A percentile compares a stretch with the other conserved stretches of the same genome.
Evolutionary conservation across 768 basidiomycete species (phyloP).

Genomic region (Vararia minispora): DNA sequence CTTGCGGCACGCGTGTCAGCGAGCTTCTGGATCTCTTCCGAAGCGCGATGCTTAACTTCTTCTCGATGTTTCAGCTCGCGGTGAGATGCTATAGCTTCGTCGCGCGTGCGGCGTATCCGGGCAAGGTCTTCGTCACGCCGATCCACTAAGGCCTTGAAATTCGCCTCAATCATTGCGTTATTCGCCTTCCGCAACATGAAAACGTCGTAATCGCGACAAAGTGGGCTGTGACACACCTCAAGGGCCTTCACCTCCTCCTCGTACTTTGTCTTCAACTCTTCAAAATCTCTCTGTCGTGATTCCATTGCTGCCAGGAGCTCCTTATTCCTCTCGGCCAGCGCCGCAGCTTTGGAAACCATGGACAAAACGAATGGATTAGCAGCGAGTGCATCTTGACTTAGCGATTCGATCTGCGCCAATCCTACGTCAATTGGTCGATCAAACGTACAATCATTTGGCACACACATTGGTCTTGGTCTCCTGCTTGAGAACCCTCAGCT

Average conservation of each 20-base stretch:
- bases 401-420: conserved; percentile 61
- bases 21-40: conserved; percentile 8
- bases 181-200: too few relatives aligned
- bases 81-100: conserved; percentile 10
- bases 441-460: conserved; percentile 6
- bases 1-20: conserved; percentile 8
- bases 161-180: too few relatives aligned
- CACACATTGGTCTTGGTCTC: conserved; percentile 13
- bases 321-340: too few relatives aligned
- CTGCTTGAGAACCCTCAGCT: conserved; percentile 27
- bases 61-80: conserved; percentile 11
- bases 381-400: conserved; percentile 41
- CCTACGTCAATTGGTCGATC: not conserved
- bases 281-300: too few relatives aligned
- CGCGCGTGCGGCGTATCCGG: conserved; percentile 12
- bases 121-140: conserved; percentile 10
- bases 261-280: too few relatives aligned
- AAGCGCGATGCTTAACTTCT: conserved; percentile 9
- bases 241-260: conserved; percentile 60
- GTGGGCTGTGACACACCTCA: conserved; percentile 51
- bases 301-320: too few relatives aligned
- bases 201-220: too few relatives aligned
- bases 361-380: too few relatives aligned
- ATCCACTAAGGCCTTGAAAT: too few relatives aligned
- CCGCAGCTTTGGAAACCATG: too few relatives aligned